A percentile compares a stretch with the other conserved stretches of the same genome.
Evolutionary conservation across 2,329 filamentous ascomycete species (phyloP).

Genomic region (Trichoderma breve): DNA sequence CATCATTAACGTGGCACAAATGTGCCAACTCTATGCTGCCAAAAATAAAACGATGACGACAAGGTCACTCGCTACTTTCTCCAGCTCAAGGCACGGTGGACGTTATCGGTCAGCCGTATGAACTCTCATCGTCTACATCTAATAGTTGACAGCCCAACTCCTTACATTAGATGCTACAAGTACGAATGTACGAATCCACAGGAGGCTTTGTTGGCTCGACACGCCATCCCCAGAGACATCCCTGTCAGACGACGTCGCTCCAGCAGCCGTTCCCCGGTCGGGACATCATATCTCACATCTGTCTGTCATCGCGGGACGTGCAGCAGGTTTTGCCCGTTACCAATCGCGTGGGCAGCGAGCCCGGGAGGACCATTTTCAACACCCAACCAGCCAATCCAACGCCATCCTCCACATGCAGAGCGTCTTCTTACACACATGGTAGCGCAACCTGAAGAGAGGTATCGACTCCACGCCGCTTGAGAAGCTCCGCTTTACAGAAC

Average conservation of each 20-base stretch:
- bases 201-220: constrained; percentile 9
- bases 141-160: not conserved
- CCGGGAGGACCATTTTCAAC: constrained; percentile 3
- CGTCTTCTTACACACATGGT: not conserved
- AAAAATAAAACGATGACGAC: not conserved
- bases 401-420: not conserved
- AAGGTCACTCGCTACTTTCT: not conserved
- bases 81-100: not conserved
- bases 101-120: not conserved
- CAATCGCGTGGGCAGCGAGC: constrained; percentile 18
- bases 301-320: constrained; percentile 21
- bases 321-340: constrained; percentile 19
- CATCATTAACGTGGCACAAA: not conserved
- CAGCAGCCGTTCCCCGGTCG: constrained; percentile 18
- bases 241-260: constrained; percentile 12
- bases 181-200: not conserved
- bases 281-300: constrained; percentile 21
- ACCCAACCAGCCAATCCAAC: constrained; percentile 2
- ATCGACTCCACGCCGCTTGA: constrained; percentile 10
- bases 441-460: not conserved
- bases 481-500: not conserved
- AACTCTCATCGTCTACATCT: not conserved
- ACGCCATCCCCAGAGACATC: constrained; percentile 8
- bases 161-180: not conserved
- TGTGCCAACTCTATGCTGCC: not conserved